Base-by-base conservation (phyloP, 148 eudicot species). In the Cornus florida region DNA sequence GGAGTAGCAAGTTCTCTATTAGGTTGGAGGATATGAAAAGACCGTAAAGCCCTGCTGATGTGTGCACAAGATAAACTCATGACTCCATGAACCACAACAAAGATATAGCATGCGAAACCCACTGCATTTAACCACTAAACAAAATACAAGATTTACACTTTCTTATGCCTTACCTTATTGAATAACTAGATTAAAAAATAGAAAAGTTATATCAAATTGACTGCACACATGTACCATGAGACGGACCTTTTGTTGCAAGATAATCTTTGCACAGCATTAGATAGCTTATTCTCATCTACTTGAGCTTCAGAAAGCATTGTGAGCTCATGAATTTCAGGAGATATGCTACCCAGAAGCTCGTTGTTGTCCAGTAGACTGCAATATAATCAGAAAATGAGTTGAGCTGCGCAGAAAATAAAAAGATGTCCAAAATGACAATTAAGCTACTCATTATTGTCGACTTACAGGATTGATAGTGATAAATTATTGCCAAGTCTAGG, bases 311-410 rank as follows among this genome's bases (percentile, higher is more conserved):
- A 84, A 32, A 83, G 66, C 78, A 78, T 77, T 50, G 57, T 65
- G 68, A 81, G 86, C 71, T 75, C 72, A 67, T 82, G 59, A 43
- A 81, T 71, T 78, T 88, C 86, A 73, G 84, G 86, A 82, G 83
- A 73, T 41, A 81, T 41, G 62, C 80, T 78, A 77, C 74, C 86
- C 78, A 86, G 77, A 38, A 82, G 83, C 50, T 85, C 83, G 73
- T 89, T 93, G 81, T 87, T 90, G 84, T 91, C 95, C 75, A 90
- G 74, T 81, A 91, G 81, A 57, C 93, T 92, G 87, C 80, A 90
- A 82, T 24, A 66, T 10, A 71, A 73, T 53, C 69, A 71, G 32
- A 60, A 75, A 69, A 13, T 41, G 22, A 60, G 50, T 62, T 77
- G 60, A 50, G 41, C 35, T 65, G 39, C 76, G 53, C 72, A 69